Base-by-base conservation (phyloP, 2,329 filamentous ascomycete genomes). In the Neoarthrinium moseri region DNA sequence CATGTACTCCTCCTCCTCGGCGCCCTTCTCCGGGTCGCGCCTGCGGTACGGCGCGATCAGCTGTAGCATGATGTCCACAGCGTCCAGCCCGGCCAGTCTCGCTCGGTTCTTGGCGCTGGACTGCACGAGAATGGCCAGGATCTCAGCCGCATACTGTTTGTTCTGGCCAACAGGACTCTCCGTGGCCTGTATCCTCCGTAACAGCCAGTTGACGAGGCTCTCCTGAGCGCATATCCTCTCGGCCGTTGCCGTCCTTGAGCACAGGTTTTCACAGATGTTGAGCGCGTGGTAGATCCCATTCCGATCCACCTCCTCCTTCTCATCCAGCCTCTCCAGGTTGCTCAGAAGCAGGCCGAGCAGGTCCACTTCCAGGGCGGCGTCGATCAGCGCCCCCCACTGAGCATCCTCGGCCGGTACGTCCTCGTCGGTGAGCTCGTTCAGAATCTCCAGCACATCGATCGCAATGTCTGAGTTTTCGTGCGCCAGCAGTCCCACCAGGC, bases 391-490 rank as follows among this genome's bases (percentile, higher is more conserved):
- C n/a, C 42, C 40, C 49, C 49, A 51, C 40, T 49, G 40, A 23
- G 40, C 39, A 22, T 45, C 46, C 24, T 34, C 30, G 29, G 88
- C 89, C 33, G 84, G 78, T 2, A 96, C 89, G 60, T 97, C 92
- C 62, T 99, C 91, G 58, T 97, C 94, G 12, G 90, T 95, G 55
- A 97, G 72, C 69, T 99, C 94, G 46, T 83, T 85, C 41, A 99
- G 81, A 37, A 96, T 88, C 69, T 97, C 88, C 40, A 96, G 84
- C 1, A 87, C 89, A 52, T 87, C 89, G 57, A 97, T 95, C 10
- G 94, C 91, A 53, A 99, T 95, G 61, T 99, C 94, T 1, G 91
- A 92, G 64, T 99, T 99, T 58, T 99, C 94, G 64, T 99, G 94
- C 13, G 92, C 86, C 39, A 99, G 72, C 43, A 99, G 69, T 2